Conservation (phyloP, 1,284 basidiomycete genomes). For the Farysia itapuensis region DNA sequence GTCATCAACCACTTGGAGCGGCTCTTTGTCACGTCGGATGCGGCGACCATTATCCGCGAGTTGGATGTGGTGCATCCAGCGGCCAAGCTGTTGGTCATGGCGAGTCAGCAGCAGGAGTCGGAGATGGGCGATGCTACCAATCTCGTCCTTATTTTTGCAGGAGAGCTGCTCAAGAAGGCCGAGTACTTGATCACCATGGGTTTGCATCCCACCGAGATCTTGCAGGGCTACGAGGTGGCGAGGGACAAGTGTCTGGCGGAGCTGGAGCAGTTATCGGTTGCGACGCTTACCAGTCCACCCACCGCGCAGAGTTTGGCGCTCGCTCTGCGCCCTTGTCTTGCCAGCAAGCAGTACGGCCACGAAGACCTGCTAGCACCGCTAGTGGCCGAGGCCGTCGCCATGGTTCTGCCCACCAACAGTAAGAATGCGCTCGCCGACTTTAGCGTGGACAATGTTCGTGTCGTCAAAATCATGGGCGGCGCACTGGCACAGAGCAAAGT, state of each 20-base stretch:
- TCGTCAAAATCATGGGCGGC: conserved; percentile 98
- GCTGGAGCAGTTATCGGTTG: conserved; percentile 67
- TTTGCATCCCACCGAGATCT: conserved; percentile 84
- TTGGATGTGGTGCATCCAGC: conserved; percentile 98
- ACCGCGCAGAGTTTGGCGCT: conserved; percentile 74
- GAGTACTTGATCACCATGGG: conserved; percentile 93
- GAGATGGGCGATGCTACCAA: conserved; percentile 99
- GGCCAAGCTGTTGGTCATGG: conserved; percentile 95
- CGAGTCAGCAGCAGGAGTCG: conserved; percentile 90
- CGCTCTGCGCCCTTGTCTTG: conserved; percentile 86
- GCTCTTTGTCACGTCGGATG: conserved; percentile 97
- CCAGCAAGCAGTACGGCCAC: conserved; percentile 94
- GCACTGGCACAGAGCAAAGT: conserved; percentile 80
- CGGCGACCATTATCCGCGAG: conserved; percentile 96
- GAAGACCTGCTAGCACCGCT: conserved; percentile 81
- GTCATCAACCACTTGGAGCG: conserved; percentile 74
- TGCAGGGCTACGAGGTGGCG: conserved; percentile 95
- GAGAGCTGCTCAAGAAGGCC: conserved; percentile 91
- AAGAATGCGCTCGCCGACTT: conserved; percentile 39
- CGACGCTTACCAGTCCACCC: conserved; percentile 73
- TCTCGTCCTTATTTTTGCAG: conserved; percentile 89
- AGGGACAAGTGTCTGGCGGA: conserved; percentile 80
- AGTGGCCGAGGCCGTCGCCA: conserved; percentile 82
- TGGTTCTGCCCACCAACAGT: conserved; percentile 62
- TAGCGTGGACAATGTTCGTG: conserved; percentile 88